Evolutionary conservation across 2,329 filamentous ascomycete species (phyloP), one percentile per base, ranked within the genome.

Genomic region (Tolypocladium tundrense): DNA sequence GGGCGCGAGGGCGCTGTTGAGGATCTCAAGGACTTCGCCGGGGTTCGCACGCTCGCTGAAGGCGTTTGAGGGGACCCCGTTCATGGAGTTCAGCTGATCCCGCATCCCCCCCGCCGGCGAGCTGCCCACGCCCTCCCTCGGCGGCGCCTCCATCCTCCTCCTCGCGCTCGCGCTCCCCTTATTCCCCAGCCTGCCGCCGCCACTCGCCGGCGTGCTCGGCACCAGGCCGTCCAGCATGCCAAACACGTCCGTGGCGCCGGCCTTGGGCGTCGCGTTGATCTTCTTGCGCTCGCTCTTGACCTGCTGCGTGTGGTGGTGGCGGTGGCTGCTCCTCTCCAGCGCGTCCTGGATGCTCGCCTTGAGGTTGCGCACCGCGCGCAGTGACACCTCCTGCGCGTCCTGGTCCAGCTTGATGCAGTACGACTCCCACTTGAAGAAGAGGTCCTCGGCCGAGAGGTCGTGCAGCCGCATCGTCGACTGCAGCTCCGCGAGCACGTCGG

Each of bases 351-450:
- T 81, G 67, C 90, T 87, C 68, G 91, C 88, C 72, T 96, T 96
- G 70, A 99, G 88, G 57, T 85, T 84, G 50, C 88, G 83, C 52
- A 90, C 83, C 0, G 83, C 87, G 42, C 88, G 83, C 48, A 95
- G 78, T 53, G 88, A 84, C 11, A 75, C 58, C 60, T 90, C 75
- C 61, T 86, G 86, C 58, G 91, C 88, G 58, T 95, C 90, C 53
- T 84, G 77, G 31, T 92, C 90, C 86, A 97, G 91, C 73, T 93
- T 96, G 70, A 99, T 88, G 72, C 89, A 92, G 79, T 97, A 97
- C 0, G 91, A 93, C 73, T 99, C 94, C 94, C 94, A 99, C 80
- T 97, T 97, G 84, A 91, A 97, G 73, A 91, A 97, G 33, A 97
- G 79, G 70, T 97, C 94, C 71, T 97, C 87, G 40, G 86, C 80